Evolutionary conservation across 768 basidiomycete species (phyloP), one percentile per base, ranked within the genome.

Genomic region (Tricholoma hemisulphureum): DNA sequence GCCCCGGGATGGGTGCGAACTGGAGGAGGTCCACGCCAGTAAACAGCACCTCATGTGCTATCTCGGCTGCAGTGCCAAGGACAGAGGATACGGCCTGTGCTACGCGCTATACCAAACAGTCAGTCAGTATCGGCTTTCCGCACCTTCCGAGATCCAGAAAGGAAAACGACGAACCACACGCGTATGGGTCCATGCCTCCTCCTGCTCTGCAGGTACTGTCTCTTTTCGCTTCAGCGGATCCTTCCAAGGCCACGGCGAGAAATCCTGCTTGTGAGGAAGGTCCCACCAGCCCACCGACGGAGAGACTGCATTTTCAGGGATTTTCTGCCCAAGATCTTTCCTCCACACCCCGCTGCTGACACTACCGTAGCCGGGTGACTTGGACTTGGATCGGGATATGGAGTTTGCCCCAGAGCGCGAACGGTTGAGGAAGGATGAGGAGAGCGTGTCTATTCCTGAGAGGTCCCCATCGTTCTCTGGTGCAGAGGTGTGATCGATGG

Each of bases 181-280:
- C n/a, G n/a, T n/a, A n/a, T n/a, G n/a, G n/a, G n/a, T n/a, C n/a
- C n/a, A n/a, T n/a, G n/a, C n/a, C n/a, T n/a, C n/a, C n/a, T n/a
- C n/a, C n/a, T n/a, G n/a, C n/a, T n/a, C n/a, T n/a, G n/a, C n/a
- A n/a, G n/a, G n/a, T n/a, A n/a, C 35, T n/a, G 13, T n/a, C n/a
- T n/a, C n/a, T n/a, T n/a, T n/a, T n/a, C 32, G 3, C 32, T 68
- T 71, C 16, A 69, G 69, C 13, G 56, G 56, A 39, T 69, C 68
- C 5, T 62, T 62, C 73, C 73, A 73, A 32, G 71, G 67, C 28
- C 68, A 58, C 18, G 64, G 55, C 3, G 39, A 31, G 21, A 56
- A 11, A 31, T 57, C 59, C 21, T 28, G 14, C 24, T 16, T 13
- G 18, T n/a, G 16, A 6, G 5, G 24, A 9, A 29, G 21, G 21